Conservation (phyloP, 352 stramenopile species). For the Blastocystis hominis region DNA sequence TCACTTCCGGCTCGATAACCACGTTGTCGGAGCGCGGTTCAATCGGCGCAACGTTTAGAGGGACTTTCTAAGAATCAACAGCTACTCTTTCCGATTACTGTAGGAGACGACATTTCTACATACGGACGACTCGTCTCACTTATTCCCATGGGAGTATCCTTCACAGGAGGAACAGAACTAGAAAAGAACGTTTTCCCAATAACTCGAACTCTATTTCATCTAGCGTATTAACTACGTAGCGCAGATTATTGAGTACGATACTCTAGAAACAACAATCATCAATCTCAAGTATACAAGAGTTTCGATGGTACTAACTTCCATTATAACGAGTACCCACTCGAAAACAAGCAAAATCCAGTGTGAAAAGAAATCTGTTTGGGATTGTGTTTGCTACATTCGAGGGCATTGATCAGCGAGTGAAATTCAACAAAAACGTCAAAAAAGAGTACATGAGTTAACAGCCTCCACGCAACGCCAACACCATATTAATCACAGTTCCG, state of each 20-base stretch:
- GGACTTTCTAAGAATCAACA: neutral
- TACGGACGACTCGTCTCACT: neutral
- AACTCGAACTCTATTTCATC: neutral
- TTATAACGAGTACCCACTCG: neutral
- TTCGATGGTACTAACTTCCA: neutral
- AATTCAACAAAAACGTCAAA: conserved; percentile 12
- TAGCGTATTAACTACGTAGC: neutral
- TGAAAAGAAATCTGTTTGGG: neutral
- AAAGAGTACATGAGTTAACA: neutral
- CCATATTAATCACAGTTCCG: conserved; percentile 59
- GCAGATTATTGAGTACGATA: neutral
- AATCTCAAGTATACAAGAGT: neutral
- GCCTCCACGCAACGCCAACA: conserved; percentile 50
- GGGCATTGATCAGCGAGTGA: neutral
- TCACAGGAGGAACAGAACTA: too few species aligned
- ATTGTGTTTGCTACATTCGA: neutral
- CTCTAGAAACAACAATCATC: neutral
- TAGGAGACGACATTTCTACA: neutral
- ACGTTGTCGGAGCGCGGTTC: neutral
- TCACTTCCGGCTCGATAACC: neutral
- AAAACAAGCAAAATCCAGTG: neutral
- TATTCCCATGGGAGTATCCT: too few species aligned
- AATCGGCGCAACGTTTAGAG: neutral
- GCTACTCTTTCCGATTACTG: neutral
- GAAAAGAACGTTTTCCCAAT: neutral